Evolutionary conservation across 768 basidiomycete species (phyloP), one percentile per base, ranked within the genome.

Genomic region (Boletus sensibilis): DNA sequence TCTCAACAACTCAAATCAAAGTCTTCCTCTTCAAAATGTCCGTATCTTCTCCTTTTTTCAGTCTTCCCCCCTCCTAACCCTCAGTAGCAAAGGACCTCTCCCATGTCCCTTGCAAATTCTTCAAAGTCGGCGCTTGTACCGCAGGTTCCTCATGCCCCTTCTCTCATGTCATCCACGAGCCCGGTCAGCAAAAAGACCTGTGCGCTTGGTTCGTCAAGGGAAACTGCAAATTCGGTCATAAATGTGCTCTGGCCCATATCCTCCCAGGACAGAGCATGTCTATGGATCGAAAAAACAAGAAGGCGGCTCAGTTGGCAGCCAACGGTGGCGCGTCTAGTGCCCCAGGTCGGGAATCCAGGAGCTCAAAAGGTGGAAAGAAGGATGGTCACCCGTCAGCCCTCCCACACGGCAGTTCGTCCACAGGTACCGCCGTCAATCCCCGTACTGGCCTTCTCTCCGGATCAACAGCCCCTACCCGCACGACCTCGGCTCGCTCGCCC

Each of bases 221-320:
- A 1, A 95, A 91, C 72, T 88, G 87, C 78, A 87, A 86, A 68
- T 88, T 88, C 60, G 87, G 80, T 7, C 85, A 78, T 64, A 80
- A 98, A 70, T 95, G 96, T 64, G 96, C 96, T 4, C 83, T 98
- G 38, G 94, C 94, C 1, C 96, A 98, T 69, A 79, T 99, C 52
- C 79, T 94, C 9, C 96, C 96, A 1, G 96, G 95, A 10, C 94
- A 98, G 75, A 87, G 82, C 67, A 89, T 95, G 85, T 82, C 88
- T 8, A 95, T 96, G 92, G 96, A 98, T 68, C 78, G 94, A 64
- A 96, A 97, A 82, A 98, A 98, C 78, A 98, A 98, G 78, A 92
- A 92, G 69, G 86, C 90, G 14, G 92, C 92, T 0, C 91, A 92
- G 65, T 69, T 81, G 31, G 84, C 86, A 4, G 82, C 82, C 0